phyloP scores from a whole-genome alignment of 495 filamentous ascomycete species.

The Diplogelasinospora grovesii region DNA sequence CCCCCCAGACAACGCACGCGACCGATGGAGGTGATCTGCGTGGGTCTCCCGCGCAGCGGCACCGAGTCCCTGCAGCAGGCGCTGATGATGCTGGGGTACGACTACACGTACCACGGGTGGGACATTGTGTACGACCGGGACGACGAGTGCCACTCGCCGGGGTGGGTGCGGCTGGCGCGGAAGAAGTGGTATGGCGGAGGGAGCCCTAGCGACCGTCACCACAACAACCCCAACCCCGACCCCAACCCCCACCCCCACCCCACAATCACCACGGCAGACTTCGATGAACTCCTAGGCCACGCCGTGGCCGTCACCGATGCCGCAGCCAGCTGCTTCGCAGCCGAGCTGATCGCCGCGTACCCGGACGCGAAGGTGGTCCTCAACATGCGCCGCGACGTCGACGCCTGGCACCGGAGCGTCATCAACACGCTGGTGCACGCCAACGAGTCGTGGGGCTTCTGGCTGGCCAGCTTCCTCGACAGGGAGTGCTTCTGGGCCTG shows the following conservation, averaged over 20 bases:
- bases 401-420: conserved; percentile 33
- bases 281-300: conserved; percentile 40
- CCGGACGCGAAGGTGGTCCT: conserved; percentile 42
- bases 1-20: conserved; percentile 42
- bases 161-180: conserved; percentile 32
- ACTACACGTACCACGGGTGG: conserved; percentile 63
- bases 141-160: conserved; percentile 51
- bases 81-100: conserved; percentile 53
- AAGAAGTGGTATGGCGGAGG: conserved; percentile 16
- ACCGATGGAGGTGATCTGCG: conserved; percentile 56
- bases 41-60: conserved; percentile 55
- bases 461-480: conserved; percentile 16
- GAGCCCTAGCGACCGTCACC: no score
- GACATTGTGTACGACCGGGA: conserved; percentile 55
- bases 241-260: background rate
- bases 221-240: background rate
- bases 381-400: conserved; percentile 30
- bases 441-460: conserved; percentile 21
- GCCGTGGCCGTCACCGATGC: conserved; percentile 36
- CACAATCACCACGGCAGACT: conserved; percentile 43
- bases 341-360: conserved; percentile 38
- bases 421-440: conserved; percentile 15
- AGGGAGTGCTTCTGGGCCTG: conserved; percentile 23
- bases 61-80: conserved; percentile 59
- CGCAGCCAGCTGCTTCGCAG: conserved; percentile 36